Evolutionary conservation across 306 rosid genomes (phyloP).

Genomic region (Quercus agrifolia): DNA sequence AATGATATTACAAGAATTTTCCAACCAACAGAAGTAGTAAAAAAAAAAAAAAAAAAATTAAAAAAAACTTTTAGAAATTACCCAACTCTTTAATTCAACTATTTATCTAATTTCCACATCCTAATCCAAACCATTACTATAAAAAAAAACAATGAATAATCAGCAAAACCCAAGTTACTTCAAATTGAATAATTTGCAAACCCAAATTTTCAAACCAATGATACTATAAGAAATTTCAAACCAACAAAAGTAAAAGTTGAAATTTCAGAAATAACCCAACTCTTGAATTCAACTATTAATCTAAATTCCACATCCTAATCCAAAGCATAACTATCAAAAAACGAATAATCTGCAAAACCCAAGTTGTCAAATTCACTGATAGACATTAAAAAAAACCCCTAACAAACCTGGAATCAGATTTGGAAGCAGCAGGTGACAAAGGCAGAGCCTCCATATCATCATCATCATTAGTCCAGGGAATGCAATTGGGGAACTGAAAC

Average conservation of each 20-base stretch:
- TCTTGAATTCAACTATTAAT: background rate
- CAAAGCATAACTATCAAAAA: background rate
- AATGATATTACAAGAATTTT: too few relatives aligned
- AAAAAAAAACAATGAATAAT: background rate
- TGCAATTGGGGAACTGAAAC: conserved; percentile 37
- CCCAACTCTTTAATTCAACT: background rate
- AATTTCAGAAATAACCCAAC: background rate
- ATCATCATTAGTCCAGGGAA: conserved; percentile 27
- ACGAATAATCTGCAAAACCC: background rate
- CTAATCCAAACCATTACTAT: background rate
- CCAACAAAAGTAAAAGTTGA: background rate
- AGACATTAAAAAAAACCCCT: background rate
- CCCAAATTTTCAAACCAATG: too few relatives aligned
- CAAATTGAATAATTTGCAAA: background rate
- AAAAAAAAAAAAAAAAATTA: too few relatives aligned
- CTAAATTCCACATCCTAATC: background rate
- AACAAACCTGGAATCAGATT: conserved; percentile 45
- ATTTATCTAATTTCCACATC: background rate
- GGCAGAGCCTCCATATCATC: conserved; percentile 17
- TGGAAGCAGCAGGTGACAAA: conserved; percentile 20
- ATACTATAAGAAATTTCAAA: background rate
- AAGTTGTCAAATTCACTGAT: background rate
- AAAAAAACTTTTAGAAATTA: background rate
- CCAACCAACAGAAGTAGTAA: background rate
- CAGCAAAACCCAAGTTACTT: background rate